Evolutionary conservation across 164 flowering plant genomes (phyloP), one percentile per base, ranked within the genome.

Genomic region (Vitis vinifera): DNA sequence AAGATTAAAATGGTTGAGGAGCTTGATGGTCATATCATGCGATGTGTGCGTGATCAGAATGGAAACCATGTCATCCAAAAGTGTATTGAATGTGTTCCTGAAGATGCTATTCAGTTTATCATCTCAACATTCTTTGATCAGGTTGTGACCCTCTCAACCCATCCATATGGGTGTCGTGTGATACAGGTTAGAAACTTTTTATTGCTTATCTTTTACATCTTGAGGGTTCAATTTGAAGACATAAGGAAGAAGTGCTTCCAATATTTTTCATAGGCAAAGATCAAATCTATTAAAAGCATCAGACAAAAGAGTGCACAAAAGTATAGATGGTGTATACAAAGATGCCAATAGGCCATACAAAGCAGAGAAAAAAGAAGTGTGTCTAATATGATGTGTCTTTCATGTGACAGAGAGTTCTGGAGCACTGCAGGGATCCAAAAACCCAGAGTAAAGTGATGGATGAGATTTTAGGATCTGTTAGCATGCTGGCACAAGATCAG

Each of bases 21-120:
- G 83, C 95, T 95, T 76, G 97, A 95, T 74, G 95, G 97, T 69
- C 87, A 91, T 73, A 74, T 95, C 49, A 90, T 90, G 94, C 89
- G 97, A 4, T 95, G 99, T 77, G 98, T 95, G 8, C 93, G 97
- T 69, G 99, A 95, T 77, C 99, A 95, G 76, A 95, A 95, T 81
- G 99, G 99, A 63, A 95, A 95, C 76, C 99, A 95, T 82, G 99
- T 95, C 69, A 86, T 95, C 49, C 99, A 95, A 79, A 95, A 95
- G 87, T 93, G 98, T 71, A 95, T 93, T 64, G 98, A 95, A 73
- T 93, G 99, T 79, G 88, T 93, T 23, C 99, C 99, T 23, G 97
- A 93, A 81, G 94, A 89, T 37, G 82, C 88, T 44, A 93, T 95
- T 78, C 90, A 90, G 58, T 95, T 93, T 65, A 91, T 95, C 59